These are phyloP conservation scores for Phyllosticta capitalensis DNA, from an alignment of 2,329 filamentous ascomycete species.

Conservation along the genomic window DNA sequence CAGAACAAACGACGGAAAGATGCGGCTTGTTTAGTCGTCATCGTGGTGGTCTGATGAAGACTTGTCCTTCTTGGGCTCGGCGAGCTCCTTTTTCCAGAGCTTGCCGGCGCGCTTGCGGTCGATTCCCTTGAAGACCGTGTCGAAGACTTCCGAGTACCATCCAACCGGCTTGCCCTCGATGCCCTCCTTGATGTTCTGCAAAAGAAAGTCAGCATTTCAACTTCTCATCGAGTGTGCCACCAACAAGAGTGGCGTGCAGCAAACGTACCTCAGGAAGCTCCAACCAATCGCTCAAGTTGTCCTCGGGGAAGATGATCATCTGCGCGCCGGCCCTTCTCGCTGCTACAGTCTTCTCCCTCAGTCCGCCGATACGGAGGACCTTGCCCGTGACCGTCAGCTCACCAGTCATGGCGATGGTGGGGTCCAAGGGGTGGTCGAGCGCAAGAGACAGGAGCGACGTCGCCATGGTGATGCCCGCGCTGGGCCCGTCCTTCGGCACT, in stretches of 20 bases:
- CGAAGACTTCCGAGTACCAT: conserved; percentile 93
- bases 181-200: conserved; percentile 92
- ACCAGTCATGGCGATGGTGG: conserved; percentile 93
- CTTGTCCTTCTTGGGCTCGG: conserved; percentile 45
- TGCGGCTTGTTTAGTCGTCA: not conserved
- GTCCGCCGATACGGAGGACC: conserved; percentile 84
- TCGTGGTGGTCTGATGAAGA: conserved; percentile 12
- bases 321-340: conserved; percentile 85
- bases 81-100: conserved; percentile 57
- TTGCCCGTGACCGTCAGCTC: conserved; percentile 96
- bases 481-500: conserved; percentile 75
- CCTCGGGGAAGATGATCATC: conserved; percentile 87
- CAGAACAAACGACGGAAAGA: not conserved
- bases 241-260: not conserved
- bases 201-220: conserved; percentile 2
- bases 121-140: conserved; percentile 76
- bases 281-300: conserved; percentile 95
- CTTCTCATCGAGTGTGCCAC: not conserved
- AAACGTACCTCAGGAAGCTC: conserved; percentile 84
- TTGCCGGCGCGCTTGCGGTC: conserved; percentile 64
- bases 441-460: conserved; percentile 81
- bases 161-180: conserved; percentile 83
- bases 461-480: conserved; percentile 95
- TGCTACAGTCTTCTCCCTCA: conserved; percentile 95
- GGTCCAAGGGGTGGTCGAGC: conserved; percentile 65